Base-by-base conservation (phyloP, 148 eudicot species). In the Mesembryanthemum crystallinum region DNA sequence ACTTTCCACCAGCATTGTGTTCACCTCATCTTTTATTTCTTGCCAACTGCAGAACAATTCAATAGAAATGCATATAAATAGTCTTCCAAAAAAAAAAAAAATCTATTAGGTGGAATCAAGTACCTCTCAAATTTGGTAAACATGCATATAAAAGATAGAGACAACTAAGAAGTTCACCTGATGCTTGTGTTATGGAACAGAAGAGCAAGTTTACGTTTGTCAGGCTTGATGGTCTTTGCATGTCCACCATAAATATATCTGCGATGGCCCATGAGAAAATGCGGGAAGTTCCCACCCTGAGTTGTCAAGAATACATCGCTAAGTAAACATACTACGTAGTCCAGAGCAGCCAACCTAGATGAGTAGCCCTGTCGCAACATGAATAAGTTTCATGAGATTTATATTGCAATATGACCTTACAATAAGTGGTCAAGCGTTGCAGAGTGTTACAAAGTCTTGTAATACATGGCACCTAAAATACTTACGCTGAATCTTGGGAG, bases 241-340 rank as follows among this genome's bases (percentile, higher is more conserved):
- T 93, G 98, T 66, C 98, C 98, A 35, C 90, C 85, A 71, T 85
- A 90, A 28, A 92, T 70, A 76, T 83, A 88, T 75, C 89, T 85
- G 30, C 98, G 85, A 47, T 93, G 96, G 33, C 98, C 98, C 92
- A 91, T 87, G 62, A 93, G 80, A 83, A 93, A 93, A 76, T 93
- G 98, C 21, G 98, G 98, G 77, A 91, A 93, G 83, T 93, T 93
- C 82, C 96, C 96, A 37, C 94, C 98, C 78, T 93, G 98, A 59
- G 98, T 93, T n/a, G 92, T 89, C 55, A 93, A 88, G 72, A 91
- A 93, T 32, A 88, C 98, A 82, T 93, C 98, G 81, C 98, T 93
- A 57, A 74, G 79, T 76, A 93, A 83, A 82, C 94, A 89, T 33
- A 91, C 90, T 69, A 83, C 70, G 73, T 91, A 93, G 84, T 93